Evolutionary conservation across 805 yeast genomes (phyloP), one percentile per base, ranked within the genome.

Genomic region (Candida caryicola): DNA sequence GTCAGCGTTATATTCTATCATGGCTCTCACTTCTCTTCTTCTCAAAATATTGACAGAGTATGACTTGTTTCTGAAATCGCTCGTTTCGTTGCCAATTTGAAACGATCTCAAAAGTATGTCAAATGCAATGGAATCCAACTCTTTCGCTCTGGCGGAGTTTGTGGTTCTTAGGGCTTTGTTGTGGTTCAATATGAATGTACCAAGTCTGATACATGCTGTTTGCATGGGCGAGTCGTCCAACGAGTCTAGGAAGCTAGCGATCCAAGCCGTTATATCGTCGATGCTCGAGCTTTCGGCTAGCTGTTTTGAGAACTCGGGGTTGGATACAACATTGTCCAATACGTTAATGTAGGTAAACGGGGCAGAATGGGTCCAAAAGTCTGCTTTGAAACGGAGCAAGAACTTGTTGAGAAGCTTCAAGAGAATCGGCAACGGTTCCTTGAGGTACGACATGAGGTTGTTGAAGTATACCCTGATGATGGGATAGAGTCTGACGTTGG

Each of bases 311-410:
- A 69, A 79, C 33, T 66, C 59, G 1, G 81, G 79, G 47, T 75
- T 80, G 14, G 74, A 73, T 33, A 82, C 69, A 1, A 83, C 65
- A 13, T 79, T 70, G 45, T 82, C 89, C 36, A 84, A 56, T 31
- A 81, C 64, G 42, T 78, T 79, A 19, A 67, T 69, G 42, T 73
- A 76, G 2, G 76, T 74, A 43, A 65, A 73, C 0, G 85, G 86
- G 1, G 73, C 62, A 3, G 79, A 67, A 17, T 61, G 47, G 0
- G 55, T 49, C 91, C 93, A 86, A 41, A 81, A 76, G 3, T 63
- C 60, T 0, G 50, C 14, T 5, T 68, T 71, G 8, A 78, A 62
- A 29, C 64, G 64, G 2, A 47, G 42, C 17, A 85, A 55, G 1
- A 81, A 55, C 5, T 66, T 42, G 10, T 66, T 52, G 23, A 84